Evolutionary conservation across 202 grass and related monocot species (phyloP).

Genomic region (Miscanthus sacchariflorus): DNA sequence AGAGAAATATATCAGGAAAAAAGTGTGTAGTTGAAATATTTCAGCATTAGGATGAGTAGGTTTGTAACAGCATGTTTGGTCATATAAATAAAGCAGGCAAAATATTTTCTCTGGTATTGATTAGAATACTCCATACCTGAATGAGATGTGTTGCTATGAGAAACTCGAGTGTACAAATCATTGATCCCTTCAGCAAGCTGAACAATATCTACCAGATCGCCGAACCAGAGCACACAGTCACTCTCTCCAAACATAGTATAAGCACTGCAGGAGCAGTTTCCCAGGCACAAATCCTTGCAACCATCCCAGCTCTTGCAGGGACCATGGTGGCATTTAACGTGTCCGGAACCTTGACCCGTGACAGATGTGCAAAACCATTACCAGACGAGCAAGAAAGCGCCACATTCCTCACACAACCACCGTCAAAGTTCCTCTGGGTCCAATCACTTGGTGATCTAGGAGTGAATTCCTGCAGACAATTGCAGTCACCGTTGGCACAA

Average conservation of each 20-base stretch:
- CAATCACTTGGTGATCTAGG: conserved; percentile 36
- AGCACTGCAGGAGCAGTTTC: conserved; percentile 43
- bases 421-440: conserved; percentile 20
- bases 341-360: conserved; percentile 46
- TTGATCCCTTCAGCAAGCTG: conserved; percentile 16
- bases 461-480: conserved; percentile 29
- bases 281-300: conserved; percentile 20
- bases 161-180: conserved; percentile 42
- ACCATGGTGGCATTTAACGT: conserved; percentile 35
- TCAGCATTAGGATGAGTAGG: too few relatives aligned
- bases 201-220: conserved; percentile 44
- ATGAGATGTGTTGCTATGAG: background rate
- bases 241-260: conserved; percentile 23
- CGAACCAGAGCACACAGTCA: conserved; percentile 45
- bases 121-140: conserved; percentile 25
- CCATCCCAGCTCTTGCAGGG: background rate
- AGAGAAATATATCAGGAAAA: too few relatives aligned
- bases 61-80: too few relatives aligned
- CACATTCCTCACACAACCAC: conserved; percentile 42
- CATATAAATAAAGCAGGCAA: background rate
- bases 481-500: conserved; percentile 9
- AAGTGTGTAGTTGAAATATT: too few relatives aligned
- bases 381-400: conserved; percentile 2
- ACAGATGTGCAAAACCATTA: background rate
- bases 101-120: background rate